Evolutionary conservation across 371 early-diverging fungal genomes (phyloP).

Genomic region (Batkoa obscura): DNA sequence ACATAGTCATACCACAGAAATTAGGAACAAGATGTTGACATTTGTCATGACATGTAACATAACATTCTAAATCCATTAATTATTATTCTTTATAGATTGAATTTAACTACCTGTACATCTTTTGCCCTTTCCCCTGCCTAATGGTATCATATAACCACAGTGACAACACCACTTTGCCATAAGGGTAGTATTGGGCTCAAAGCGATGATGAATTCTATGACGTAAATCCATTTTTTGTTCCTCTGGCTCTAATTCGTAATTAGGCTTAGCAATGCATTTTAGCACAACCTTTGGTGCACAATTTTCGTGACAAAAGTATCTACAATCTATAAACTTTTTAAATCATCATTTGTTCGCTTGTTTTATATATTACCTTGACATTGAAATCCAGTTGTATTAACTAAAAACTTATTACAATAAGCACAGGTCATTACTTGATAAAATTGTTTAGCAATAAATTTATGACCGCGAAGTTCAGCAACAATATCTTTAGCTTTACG

Average conservation of each 20-base stretch:
- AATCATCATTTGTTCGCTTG: no score
- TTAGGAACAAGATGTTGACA: constrained; percentile 79
- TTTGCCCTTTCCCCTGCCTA: constrained; percentile 17
- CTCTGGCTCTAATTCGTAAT: constrained; percentile 18
- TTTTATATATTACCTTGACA: constrained; percentile 31
- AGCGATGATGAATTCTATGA: constrained; percentile 83
- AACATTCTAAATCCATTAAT: constrained; percentile 33
- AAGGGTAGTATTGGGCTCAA: constrained; percentile 49
- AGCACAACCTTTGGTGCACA: constrained; percentile 70
- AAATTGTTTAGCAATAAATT: constrained; percentile 60
- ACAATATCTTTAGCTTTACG: constrained; percentile 58
- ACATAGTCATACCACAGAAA: constrained; percentile 79
- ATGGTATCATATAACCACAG: constrained; percentile 84
- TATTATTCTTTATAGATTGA: constrained; percentile 28
- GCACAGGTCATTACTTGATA: constrained; percentile 91
- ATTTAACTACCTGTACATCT: constrained; percentile 31
- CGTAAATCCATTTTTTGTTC: constrained; percentile 7
- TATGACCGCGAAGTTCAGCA: constrained; percentile 67
- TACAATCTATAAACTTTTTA: constrained; percentile 32
- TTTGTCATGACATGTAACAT: constrained; percentile 52
- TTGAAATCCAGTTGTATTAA: constrained; percentile 65
- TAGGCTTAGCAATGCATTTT: constrained; percentile 61
- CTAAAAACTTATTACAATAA: constrained; percentile 73
- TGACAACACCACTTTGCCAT: constrained; percentile 91
- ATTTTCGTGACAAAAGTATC: constrained; percentile 79